Percentiles rank a stretch among this genome's conserved stretches.
These are phyloP conservation scores for Beauveria sp. DNA, from an alignment of 2,329 filamentous ascomycete genomes.

Conservation along the genomic window DNA sequence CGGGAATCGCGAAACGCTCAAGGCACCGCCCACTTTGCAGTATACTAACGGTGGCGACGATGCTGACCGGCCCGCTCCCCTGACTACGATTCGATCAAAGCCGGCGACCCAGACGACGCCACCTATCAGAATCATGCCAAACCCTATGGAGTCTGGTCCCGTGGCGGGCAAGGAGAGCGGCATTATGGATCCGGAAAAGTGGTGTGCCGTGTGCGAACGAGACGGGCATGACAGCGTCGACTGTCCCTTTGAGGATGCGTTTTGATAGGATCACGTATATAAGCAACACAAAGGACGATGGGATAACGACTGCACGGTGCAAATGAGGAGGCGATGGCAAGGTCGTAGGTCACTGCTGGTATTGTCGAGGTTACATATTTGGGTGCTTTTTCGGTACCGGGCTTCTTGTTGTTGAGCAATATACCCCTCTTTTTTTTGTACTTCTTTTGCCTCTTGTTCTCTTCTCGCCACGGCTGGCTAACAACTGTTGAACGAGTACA, in stretches of 20 bases:
- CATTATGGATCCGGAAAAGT: slow-evolving; percentile 75
- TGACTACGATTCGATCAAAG: slow-evolving; percentile 45
- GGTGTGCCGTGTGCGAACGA: slow-evolving; percentile 93
- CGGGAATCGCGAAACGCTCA: slow-evolving; percentile 27
- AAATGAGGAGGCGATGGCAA: not conserved
- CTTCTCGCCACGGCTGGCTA: not conserved
- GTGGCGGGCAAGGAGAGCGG: slow-evolving; percentile 73
- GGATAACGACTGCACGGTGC: not conserved
- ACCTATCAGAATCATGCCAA: slow-evolving; percentile 46
- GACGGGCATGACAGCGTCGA: slow-evolving; percentile 96
- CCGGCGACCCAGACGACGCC: slow-evolving; percentile 27
- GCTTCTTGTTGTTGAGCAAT: slow-evolving; percentile 3
- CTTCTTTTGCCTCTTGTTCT: not conserved
- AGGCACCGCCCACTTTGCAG: slow-evolving; percentile 21
- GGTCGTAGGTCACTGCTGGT: not conserved
- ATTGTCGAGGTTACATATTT: not conserved
- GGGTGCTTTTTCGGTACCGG: not conserved
- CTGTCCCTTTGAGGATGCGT: slow-evolving; percentile 83
- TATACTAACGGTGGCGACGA: slow-evolving; percentile 27
- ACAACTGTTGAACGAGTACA: no score
- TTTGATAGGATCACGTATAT: slow-evolving; percentile 30
- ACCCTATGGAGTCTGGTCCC: slow-evolving; percentile 57
- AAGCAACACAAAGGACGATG: not conserved
- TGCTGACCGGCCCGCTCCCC: slow-evolving; percentile 44
- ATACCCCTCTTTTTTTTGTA: slow-evolving; percentile 4